These are phyloP conservation scores for Hypoxylon sp. DNA, from an alignment of 2,329 filamentous ascomycete species.

Conservation along the genomic window DNA sequence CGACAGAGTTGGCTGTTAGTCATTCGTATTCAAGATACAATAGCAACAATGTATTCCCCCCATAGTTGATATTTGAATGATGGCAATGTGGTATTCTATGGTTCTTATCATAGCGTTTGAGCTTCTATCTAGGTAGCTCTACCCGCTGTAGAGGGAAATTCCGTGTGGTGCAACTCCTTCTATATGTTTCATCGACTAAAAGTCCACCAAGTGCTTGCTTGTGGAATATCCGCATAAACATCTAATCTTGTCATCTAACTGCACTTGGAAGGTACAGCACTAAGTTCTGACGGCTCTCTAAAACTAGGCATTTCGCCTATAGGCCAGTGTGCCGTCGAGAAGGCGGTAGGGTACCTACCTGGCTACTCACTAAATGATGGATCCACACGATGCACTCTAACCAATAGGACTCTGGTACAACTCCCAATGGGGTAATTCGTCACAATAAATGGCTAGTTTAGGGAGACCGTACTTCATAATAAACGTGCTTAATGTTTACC, in stretches of 20 bases:
- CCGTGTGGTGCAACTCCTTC: background rate
- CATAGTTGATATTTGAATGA: background rate
- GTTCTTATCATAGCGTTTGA: background rate
- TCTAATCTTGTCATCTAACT: background rate
- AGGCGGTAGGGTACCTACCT: background rate
- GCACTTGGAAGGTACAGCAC: background rate
- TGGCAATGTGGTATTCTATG: background rate
- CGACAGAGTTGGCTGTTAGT: background rate
- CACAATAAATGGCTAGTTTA: constrained; percentile 4
- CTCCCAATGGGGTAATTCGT: background rate
- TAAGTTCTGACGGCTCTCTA: background rate
- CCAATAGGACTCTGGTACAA: background rate
- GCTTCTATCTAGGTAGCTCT: background rate
- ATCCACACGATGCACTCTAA: too few species aligned
- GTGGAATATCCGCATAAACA: background rate
- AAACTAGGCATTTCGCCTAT: background rate
- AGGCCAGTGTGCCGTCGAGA: background rate
- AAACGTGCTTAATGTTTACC: background rate
- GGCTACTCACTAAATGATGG: too few species aligned
- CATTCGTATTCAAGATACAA: background rate
- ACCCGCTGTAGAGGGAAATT: background rate
- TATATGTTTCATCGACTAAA: background rate
- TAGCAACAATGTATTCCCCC: background rate
- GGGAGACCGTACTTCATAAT: background rate
- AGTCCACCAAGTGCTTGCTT: background rate